phyloP scores from a whole-genome alignment of 2,329 filamentous ascomycete genomes.

The Fusarium sp. region DNA sequence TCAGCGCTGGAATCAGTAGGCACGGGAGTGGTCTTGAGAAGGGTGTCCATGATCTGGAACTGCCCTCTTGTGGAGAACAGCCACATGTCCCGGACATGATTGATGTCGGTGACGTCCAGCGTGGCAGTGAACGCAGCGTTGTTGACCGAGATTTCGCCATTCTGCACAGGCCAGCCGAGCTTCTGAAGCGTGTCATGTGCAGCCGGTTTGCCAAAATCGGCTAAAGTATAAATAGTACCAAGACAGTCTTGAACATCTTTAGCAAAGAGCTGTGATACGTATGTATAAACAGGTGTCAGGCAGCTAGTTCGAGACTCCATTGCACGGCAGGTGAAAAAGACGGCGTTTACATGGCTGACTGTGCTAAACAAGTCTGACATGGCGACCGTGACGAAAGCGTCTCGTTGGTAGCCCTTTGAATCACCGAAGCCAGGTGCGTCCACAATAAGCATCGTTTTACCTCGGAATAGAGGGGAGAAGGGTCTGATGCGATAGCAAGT shows the following conservation, averaged over 20 bases:
- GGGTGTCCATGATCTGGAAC: not conserved
- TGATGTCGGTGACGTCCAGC: not conserved
- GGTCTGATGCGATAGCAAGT: slow-evolving; percentile 7
- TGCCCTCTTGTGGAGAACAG: not conserved
- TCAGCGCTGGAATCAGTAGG: not conserved
- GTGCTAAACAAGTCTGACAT: slow-evolving; percentile 2
- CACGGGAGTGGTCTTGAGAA: not conserved
- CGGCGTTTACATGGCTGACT: slow-evolving; percentile 4
- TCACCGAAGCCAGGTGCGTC: not conserved
- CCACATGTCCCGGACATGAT: not conserved
- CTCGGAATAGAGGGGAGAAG: not conserved
- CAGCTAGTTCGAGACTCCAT: not conserved
- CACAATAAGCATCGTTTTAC: slow-evolving; percentile 5
- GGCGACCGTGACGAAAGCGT: not conserved
- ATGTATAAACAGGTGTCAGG: not conserved
- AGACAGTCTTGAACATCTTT: slow-evolving; percentile 1
- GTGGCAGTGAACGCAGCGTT: not conserved
- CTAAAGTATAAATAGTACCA: not conserved
- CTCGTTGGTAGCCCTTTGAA: not conserved
- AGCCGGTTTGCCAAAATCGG: not conserved
- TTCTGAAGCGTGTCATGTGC: not conserved
- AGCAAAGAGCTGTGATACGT: not conserved
- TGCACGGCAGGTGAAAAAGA: slow-evolving; percentile 5
- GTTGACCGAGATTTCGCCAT: slow-evolving; percentile 4
- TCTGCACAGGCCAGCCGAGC: not conserved